These are phyloP conservation scores for Aspergillus sp. DNA, from an alignment of 2,329 filamentous ascomycete species.

Conservation along the genomic window DNA sequence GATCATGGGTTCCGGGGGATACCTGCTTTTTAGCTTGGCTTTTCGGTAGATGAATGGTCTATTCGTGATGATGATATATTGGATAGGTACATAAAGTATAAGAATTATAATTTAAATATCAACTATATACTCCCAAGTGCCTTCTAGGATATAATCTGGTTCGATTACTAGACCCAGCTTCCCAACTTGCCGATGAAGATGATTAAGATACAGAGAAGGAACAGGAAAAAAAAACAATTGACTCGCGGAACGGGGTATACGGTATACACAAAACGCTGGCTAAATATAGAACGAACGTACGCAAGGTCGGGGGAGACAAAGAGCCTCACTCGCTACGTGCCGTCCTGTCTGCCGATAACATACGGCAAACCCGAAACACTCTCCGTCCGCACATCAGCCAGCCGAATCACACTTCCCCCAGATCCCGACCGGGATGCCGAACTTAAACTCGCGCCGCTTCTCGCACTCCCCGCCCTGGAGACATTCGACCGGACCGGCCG, in stretches of 20 bases:
- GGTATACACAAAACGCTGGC: background rate
- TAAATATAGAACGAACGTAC: background rate
- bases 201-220: too few species aligned
- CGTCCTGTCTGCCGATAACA: constrained; percentile 24
- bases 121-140: background rate
- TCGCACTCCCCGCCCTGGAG: background rate
- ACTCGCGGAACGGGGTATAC: too few species aligned
- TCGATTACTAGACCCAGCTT: too few species aligned
- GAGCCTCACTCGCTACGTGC: background rate
- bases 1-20: constrained; percentile 6
- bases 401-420: constrained; percentile 41
- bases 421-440: constrained; percentile 11
- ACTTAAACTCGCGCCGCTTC: constrained; percentile 25
- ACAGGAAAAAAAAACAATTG: too few species aligned
- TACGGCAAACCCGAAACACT: constrained; percentile 33
- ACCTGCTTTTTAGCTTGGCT: constrained; percentile 4
- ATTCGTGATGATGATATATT: background rate
- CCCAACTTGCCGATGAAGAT: too few species aligned
- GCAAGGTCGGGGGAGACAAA: background rate
- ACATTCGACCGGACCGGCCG: constrained; percentile 31
- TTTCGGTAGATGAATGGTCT: background rate
- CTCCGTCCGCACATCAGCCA: constrained; percentile 28
- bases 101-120: background rate
- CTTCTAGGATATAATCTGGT: background rate
- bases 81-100: background rate